A percentile compares a stretch with the other conserved stretches of the same genome.
Evolutionary conservation across 257 asterid genomes (phyloP).

Genomic region (Coffea eugenioides): DNA sequence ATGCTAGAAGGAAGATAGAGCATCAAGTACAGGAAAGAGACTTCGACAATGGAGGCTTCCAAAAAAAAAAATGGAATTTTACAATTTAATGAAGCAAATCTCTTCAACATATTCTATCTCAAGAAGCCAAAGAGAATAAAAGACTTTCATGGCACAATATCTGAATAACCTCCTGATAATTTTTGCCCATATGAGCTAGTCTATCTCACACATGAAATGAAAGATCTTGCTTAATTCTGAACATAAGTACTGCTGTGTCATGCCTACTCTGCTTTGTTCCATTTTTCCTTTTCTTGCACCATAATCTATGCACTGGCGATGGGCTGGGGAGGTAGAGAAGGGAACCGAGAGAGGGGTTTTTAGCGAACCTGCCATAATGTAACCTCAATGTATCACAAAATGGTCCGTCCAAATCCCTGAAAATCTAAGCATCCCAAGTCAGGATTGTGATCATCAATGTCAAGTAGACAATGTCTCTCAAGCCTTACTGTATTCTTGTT

Average conservation of each 20-base stretch:
- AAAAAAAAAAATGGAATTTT: neutral
- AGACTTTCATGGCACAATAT: neutral
- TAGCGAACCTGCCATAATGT: neutral
- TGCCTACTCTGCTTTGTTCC: neutral
- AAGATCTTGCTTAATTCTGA: neutral
- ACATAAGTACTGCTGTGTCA: neutral
- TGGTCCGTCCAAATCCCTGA: neutral
- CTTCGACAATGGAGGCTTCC: neutral
- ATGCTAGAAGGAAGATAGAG: neutral
- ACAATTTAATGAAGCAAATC: neutral
- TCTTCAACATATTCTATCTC: neutral
- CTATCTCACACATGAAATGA: neutral
- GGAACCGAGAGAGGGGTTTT: neutral
- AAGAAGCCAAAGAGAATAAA: neutral
- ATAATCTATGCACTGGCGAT: neutral
- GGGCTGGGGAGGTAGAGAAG: neutral
- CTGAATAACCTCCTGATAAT: neutral
- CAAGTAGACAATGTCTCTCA: neutral
- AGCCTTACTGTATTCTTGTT: neutral
- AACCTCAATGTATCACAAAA: neutral
- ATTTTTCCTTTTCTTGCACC: neutral
- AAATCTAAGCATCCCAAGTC: neutral
- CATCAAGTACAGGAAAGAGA: neutral
- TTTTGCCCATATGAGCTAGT: neutral
- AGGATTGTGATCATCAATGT: neutral